A percentile compares a stretch with the other conserved stretches of the same genome.
Evolutionary conservation across 192 early-diverging fungal species (phyloP).

Genomic region (Pilobolus umbonatus): DNA sequence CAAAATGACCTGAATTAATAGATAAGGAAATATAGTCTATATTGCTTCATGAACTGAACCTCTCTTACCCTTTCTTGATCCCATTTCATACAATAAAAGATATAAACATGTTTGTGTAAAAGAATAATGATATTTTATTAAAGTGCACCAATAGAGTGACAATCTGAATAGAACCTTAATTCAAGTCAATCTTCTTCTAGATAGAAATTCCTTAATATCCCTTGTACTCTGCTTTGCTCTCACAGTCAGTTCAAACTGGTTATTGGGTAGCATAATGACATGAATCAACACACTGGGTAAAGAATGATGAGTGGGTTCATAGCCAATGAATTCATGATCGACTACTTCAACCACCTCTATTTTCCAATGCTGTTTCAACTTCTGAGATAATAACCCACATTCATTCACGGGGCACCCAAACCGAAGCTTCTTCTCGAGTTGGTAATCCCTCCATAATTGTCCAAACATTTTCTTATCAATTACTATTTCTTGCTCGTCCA

Average conservation of each 20-base stretch:
- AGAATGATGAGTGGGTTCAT: not conserved
- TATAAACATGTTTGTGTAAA: no score
- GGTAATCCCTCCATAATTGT: slow-evolving; percentile 7
- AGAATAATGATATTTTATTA: no score
- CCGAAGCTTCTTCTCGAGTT: not conserved
- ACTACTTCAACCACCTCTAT: slow-evolving; percentile 16
- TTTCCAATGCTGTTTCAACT: not conserved
- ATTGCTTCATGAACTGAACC: no score
- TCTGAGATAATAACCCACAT: not conserved
- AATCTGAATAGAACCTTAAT: no score
- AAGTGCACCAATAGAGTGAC: no score
- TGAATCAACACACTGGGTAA: slow-evolving; percentile 5
- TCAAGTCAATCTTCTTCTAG: not conserved
- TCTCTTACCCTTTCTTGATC: no score
- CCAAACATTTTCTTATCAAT: slow-evolving; percentile 18
- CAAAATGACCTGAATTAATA: no score
- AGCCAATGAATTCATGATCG: slow-evolving; percentile 20
- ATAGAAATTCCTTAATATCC: not conserved
- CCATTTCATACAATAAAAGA: no score
- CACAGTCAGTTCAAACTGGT: slow-evolving; percentile 6
- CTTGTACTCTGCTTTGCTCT: not conserved
- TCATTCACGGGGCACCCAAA: slow-evolving; percentile 8
- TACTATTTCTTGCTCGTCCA: not conserved
- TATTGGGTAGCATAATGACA: slow-evolving; percentile 11
- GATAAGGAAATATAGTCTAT: no score